Percentiles rank a stretch among this genome's conserved stretches.
phyloP scores from a whole-genome alignment of 1,139 yeast genomes.

The Nematodospora anomalae region DNA sequence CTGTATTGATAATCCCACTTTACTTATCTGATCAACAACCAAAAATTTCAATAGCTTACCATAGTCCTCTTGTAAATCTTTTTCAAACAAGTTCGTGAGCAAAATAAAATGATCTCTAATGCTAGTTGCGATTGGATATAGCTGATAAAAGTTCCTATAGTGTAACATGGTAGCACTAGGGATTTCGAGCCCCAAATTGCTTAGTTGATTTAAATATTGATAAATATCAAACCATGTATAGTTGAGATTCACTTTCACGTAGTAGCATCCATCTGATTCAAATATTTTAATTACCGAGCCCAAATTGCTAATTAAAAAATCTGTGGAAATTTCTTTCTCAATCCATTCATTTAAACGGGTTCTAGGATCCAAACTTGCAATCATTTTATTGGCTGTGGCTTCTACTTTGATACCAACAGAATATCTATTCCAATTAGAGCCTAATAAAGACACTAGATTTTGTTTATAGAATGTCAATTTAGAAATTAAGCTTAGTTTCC shows the following conservation, averaged over 20 bases:
- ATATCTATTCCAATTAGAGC: constrained; percentile 72
- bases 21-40: constrained; percentile 36
- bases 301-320: constrained; percentile 12
- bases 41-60: constrained; percentile 45
- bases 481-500: constrained; percentile 23
- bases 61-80: constrained; percentile 19
- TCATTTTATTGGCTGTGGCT: constrained; percentile 47
- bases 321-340: constrained; percentile 14
- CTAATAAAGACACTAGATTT: constrained; percentile 42
- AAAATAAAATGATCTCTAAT: constrained; percentile 45
- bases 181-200: constrained; percentile 55
- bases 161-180: constrained; percentile 42
- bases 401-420: constrained; percentile 70
- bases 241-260: constrained; percentile 52
- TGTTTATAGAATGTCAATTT: constrained; percentile 24
- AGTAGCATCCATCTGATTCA: constrained; percentile 15
- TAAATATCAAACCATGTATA: constrained; percentile 42
- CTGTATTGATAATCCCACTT: constrained; percentile 25
- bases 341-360: constrained; percentile 52
- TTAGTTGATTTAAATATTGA: constrained; percentile 55
- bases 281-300: constrained; percentile 14
- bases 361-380: constrained; percentile 46
- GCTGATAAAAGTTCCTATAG: constrained; percentile 44
- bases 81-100: constrained; percentile 29
- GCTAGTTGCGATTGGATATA: constrained; percentile 60